phyloP scores from a whole-genome alignment of 192 early-diverging fungal species.

The Oehlia diaphana region DNA sequence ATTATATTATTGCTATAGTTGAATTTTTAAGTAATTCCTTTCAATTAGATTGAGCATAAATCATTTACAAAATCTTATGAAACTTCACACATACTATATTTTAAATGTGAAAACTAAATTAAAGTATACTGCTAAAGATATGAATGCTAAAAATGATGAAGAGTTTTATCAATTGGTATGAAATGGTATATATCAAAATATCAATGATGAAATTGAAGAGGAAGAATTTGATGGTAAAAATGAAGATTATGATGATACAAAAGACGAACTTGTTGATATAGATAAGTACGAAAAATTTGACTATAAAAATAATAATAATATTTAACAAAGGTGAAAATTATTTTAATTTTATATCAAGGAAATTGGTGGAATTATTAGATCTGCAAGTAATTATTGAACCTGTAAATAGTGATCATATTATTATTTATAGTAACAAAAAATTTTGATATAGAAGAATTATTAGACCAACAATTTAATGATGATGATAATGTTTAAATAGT shows the following conservation, averaged over 20 bases:
- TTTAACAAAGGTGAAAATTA: background rate
- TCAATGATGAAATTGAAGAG: background rate
- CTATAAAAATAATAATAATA: background rate
- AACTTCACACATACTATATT: too few species aligned
- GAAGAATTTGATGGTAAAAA: background rate
- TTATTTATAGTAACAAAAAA: background rate
- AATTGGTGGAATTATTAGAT: background rate
- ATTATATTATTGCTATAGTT: background rate
- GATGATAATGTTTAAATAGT: too few species aligned
- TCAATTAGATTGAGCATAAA: background rate
- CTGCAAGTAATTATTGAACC: background rate
- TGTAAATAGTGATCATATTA: background rate
- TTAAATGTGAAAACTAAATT: too few species aligned
- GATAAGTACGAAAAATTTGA: too few species aligned
- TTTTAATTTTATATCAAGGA: background rate
- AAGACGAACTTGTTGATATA: background rate
- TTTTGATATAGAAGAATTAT: background rate
- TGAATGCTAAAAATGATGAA: too few species aligned
- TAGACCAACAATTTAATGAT: background rate
- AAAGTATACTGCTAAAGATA: too few species aligned
- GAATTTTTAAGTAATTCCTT: background rate
- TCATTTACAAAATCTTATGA: background rate
- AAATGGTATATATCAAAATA: too few species aligned
- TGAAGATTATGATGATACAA: background rate
- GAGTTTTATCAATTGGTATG: too few species aligned